Base-by-base conservation (phyloP, 257 asterid genomes). In the Jacaranda mimosifolia region DNA sequence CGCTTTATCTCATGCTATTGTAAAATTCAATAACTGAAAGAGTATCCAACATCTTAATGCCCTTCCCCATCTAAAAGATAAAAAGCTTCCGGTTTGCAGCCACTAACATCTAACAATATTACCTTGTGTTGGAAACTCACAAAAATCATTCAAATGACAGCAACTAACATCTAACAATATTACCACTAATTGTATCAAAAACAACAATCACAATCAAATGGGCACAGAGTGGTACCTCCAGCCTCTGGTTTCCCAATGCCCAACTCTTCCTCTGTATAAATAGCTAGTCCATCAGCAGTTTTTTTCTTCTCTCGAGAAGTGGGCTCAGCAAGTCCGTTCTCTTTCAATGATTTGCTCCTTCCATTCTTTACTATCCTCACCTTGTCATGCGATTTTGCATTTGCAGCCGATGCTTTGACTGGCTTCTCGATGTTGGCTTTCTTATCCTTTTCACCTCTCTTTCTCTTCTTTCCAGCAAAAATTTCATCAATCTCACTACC, bases 141-240 rank as follows among this genome's bases (percentile, higher is more conserved):
- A 26, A 59, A 36, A 57, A 57, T 1, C 68, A 63, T 12, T 36
- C 45, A 13, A 2, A 60, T 32, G n/a, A n/a, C 15, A 12, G 32
- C 73, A 71, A 10, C 36, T 73, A 18, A 46, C n/a, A 59, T 59
- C 35, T 5, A 75, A 38, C 73, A 18, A 36, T 52, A 52, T 32
- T 52, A 14, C 8, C 17, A 32, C 1, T 9, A 21, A 10, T 53
- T 36, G 13, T 10, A 77, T 87, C 89, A 93, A 79, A 93, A 91
- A 85, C 97, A 93, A 68, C 97, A 93, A 40, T 82, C 79, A 59
- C 98, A 93, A 74, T 91, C 93, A 82, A 93, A 93, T 1, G 97
- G 98, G 70, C 96, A 91, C 49, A 87, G 77, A 73, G 66, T 64
- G 55, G 94, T 89, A 77, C 91, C 95, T 79, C 98, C 97, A 40